Evolutionary conservation across 1,139 yeast species (phyloP).

Genomic region (Candida neerlandica): DNA sequence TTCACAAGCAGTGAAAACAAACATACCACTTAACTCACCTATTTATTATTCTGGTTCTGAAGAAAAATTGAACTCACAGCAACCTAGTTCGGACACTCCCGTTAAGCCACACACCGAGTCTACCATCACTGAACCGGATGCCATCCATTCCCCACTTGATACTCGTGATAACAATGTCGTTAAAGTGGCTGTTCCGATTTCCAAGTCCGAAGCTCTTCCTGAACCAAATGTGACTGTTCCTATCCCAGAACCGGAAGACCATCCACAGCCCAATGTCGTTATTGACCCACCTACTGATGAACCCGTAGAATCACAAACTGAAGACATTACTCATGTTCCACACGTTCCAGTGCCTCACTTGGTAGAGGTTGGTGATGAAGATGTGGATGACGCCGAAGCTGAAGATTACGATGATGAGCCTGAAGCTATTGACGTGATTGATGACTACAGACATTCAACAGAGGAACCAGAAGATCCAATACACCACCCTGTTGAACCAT

Average conservation of each 20-base stretch:
- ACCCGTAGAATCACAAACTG: neutral
- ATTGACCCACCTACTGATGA: no score
- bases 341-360: constrained; percentile 1
- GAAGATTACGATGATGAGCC: neutral
- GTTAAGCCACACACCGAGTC: no score
- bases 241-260: no score
- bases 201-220: neutral
- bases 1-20: neutral
- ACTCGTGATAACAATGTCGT: neutral
- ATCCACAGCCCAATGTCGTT: neutral
- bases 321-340: neutral
- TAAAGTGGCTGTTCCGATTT: neutral
- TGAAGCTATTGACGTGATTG: neutral
- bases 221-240: neutral
- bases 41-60: neutral
- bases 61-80: neutral
- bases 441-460: neutral
- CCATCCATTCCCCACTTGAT: neutral
- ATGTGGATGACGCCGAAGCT: neutral
- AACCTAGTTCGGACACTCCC: no score
- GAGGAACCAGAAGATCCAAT: neutral
- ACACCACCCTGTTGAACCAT: neutral
- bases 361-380: neutral
- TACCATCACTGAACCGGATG: neutral
- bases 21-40: neutral